These are phyloP conservation scores for Candida nitratophila DNA, from an alignment of 805 yeast species.

Conservation along the genomic window DNA sequence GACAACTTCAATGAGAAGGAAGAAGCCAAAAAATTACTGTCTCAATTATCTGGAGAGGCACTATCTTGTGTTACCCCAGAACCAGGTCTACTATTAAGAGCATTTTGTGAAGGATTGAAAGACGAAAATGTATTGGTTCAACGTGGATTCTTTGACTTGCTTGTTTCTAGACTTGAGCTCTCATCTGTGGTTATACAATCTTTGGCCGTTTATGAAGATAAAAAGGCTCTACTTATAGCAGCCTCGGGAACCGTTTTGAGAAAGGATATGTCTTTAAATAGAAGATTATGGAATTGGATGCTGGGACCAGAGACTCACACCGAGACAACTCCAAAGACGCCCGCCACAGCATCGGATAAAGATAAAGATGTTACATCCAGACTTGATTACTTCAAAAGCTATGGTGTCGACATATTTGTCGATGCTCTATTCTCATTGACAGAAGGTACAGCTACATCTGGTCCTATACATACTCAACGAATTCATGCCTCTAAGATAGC, in stretches of 20 bases:
- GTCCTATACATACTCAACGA: constrained; percentile 23
- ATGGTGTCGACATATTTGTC: constrained; percentile 45
- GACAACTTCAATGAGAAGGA: background rate
- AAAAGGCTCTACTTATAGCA: constrained; percentile 48
- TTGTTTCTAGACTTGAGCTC: constrained; percentile 61
- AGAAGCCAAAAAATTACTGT: constrained; percentile 16
- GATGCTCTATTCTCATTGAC: constrained; percentile 48
- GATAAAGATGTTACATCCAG: constrained; percentile 20
- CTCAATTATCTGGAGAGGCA: constrained; percentile 33
- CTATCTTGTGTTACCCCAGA: constrained; percentile 63
- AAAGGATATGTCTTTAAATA: constrained; percentile 88
- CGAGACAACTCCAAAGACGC: too few relatives aligned
- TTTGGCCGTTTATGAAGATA: constrained; percentile 45
- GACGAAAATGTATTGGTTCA: constrained; percentile 68
- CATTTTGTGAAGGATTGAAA: constrained; percentile 61
- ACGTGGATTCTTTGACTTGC: constrained; percentile 81
- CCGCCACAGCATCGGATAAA: too few relatives aligned
- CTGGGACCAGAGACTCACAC: constrained; percentile 59
- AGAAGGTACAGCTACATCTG: constrained; percentile 19
- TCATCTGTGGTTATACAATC: constrained; percentile 48
- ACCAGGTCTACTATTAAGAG: constrained; percentile 70
- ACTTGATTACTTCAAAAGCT: constrained; percentile 50
- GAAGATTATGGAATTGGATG: constrained; percentile 92
- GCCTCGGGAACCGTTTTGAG: constrained; percentile 66
- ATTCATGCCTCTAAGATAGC: constrained; percentile 57